These are phyloP conservation scores for Fusarium anthophilum DNA, from an alignment of 2,329 filamentous ascomycete genomes.

Conservation along the genomic window DNA sequence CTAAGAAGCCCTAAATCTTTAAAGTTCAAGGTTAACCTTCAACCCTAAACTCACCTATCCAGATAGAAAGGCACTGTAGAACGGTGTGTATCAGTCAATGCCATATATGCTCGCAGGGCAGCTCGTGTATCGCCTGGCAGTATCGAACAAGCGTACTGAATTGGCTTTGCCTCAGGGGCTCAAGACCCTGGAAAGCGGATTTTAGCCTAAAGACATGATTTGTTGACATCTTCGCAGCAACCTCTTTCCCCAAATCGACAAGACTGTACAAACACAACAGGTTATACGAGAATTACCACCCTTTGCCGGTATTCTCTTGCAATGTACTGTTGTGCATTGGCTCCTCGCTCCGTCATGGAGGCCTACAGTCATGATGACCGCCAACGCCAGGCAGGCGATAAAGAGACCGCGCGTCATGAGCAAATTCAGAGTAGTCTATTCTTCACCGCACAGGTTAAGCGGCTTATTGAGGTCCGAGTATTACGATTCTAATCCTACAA, in stretches of 20 bases:
- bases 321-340: accelerated
- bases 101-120: neutral
- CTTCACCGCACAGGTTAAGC: accelerated
- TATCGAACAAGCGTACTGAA: accelerated
- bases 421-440: neutral
- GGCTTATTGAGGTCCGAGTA: neutral
- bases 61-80: no score
- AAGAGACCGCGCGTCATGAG: neutral
- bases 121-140: accelerated
- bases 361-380: neutral
- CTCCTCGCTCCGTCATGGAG: neutral
- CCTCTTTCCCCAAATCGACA: accelerated
- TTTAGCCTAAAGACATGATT: neutral
- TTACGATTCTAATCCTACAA: neutral
- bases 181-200: no score
- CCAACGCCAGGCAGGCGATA: accelerated
- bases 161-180: accelerated
- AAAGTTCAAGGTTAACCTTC: neutral
- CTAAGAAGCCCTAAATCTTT: neutral
- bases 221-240: neutral
- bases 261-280: accelerated
- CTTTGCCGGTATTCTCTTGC: accelerated
- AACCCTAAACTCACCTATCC: no score
- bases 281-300: accelerated
- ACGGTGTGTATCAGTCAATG: neutral